phyloP scores from a whole-genome alignment of 805 yeast species.

The Maudiozyma bulderi region DNA sequence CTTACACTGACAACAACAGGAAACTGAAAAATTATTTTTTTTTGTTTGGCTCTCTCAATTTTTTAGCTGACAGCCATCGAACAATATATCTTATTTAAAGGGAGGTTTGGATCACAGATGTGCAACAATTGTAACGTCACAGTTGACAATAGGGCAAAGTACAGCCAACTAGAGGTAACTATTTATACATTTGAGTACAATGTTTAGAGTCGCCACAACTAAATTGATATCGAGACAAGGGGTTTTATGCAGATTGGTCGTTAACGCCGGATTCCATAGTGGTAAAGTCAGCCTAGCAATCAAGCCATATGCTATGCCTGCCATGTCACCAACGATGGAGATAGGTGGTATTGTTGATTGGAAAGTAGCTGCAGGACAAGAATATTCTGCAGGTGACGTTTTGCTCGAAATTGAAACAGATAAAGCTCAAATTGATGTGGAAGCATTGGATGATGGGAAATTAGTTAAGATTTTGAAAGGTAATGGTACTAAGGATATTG shows the following conservation, averaged over 20 bases:
- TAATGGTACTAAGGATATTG: slow-evolving; percentile 70
- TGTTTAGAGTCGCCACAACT: no score
- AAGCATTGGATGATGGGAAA: slow-evolving; percentile 86
- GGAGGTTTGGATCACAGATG: no score
- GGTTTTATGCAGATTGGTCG: background rate
- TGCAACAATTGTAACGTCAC: no score
- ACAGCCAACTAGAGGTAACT: no score
- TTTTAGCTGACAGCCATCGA: no score
- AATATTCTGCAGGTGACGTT: slow-evolving; percentile 74
- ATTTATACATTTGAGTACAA: no score
- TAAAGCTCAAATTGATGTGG: slow-evolving; percentile 75
- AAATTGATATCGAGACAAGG: background rate
- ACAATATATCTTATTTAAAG: no score
- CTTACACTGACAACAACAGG: no score
- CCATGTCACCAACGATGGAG: slow-evolving; percentile 98
- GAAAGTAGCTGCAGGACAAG: slow-evolving; percentile 73
- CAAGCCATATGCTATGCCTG: slow-evolving; percentile 77
- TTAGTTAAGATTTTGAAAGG: slow-evolving; percentile 61
- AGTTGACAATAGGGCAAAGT: no score
- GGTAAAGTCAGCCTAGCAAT: slow-evolving; percentile 4
- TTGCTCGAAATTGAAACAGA: slow-evolving; percentile 78
- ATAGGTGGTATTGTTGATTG: slow-evolving; percentile 87
- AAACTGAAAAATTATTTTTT: no score
- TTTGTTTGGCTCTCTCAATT: no score
- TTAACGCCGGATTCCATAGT: background rate